Base-by-base conservation (phyloP, 2,329 filamentous ascomycete genomes). In the Pseudonectria buxi region DNA sequence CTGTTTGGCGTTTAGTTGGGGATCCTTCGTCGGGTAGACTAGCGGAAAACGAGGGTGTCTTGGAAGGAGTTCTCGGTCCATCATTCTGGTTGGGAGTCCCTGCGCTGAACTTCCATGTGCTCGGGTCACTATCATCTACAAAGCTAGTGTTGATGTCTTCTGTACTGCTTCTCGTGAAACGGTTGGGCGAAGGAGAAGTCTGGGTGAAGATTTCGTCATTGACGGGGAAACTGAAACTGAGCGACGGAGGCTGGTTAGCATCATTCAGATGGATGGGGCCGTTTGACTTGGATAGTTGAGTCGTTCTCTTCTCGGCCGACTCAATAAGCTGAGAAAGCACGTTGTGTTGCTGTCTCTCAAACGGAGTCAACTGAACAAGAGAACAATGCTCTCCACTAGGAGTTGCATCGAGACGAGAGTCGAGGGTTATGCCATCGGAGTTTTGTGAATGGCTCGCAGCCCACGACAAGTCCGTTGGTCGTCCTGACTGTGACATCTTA, bases 71-170 rank as follows among this genome's bases (percentile, higher is more conserved):
- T 32, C 43, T 48, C 15, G 51, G 43, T 27, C 46, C 46, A n/a
- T 46, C 49, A 14, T 47, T 49, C 12, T 43, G 37, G 44, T 60
- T 49, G 48, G 51, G 52, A 24, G 59, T 60, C 5, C 73, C 72
- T 10, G 74, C 74, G 35, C 59, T 74, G 43, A 78, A 78, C 36
- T 70, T 61, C 67, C 66, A 74, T 14, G 59, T 55, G 24, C 60
- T 56, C 5, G 60, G 46, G 28, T 61, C 54, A 14, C 76, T 68
- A 11, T 69, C 67, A 4, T 71, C 62, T 14, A 68, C 68, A 55
- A 81, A 81, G 26, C 62, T 72, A 13, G 76, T 81, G 54, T 77
- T 76, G 46, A 81, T 81, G 33, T 72, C 75, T 37, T 81, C 75
- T 14, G 71, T 61, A 46, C 72, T 79, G 37, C 58, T 69, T 40